Percentiles rank a stretch among this genome's conserved stretches.
These are phyloP conservation scores for Lactarius evosmus DNA, from an alignment of 768 basidiomycete species.

Conservation along the genomic window DNA sequence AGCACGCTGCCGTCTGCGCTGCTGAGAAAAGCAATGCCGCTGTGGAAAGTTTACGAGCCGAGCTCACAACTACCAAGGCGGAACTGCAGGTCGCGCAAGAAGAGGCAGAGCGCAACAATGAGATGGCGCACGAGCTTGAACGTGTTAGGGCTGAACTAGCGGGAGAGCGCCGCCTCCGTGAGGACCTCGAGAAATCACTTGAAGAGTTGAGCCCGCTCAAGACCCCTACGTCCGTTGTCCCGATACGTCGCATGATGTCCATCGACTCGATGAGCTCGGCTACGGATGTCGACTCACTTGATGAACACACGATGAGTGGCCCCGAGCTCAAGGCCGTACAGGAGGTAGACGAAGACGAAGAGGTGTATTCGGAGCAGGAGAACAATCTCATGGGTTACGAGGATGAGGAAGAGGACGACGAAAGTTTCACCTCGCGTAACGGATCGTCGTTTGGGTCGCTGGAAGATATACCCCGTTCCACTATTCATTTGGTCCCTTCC, in stretches of 20 bases:
- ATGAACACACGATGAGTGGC: slow-evolving; percentile 38
- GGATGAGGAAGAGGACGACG: slow-evolving; percentile 70
- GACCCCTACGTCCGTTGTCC: slow-evolving; percentile 45
- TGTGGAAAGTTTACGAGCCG: slow-evolving; percentile 28
- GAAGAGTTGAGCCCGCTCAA: slow-evolving; percentile 42
- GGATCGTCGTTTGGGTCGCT: slow-evolving; percentile 33
- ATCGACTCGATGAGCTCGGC: slow-evolving; percentile 61
- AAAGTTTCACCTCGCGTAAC: slow-evolving; percentile 41
- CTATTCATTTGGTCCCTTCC: slow-evolving; percentile 35
- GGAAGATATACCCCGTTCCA: slow-evolving; percentile 33
- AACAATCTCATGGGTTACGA: slow-evolving; percentile 64
- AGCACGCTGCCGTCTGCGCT: slow-evolving; percentile 50
- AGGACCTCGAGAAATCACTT: slow-evolving; percentile 54
- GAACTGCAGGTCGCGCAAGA: slow-evolving; percentile 41
- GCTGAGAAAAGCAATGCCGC: slow-evolving; percentile 32
- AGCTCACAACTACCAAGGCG: slow-evolving; percentile 35
- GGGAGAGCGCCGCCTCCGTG: slow-evolving; percentile 42
- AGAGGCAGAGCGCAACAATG: slow-evolving; percentile 28
- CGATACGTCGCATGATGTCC: slow-evolving; percentile 53
- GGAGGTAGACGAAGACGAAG: slow-evolving; percentile 49
- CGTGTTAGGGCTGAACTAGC: slow-evolving; percentile 36
- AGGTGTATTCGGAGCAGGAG: slow-evolving; percentile 47
- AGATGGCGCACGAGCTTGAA: slow-evolving; percentile 28
- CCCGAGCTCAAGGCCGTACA: slow-evolving; percentile 49
- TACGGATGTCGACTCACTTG: slow-evolving; percentile 65